Percentiles rank a stretch among this genome's conserved stretches.
Evolutionary conservation across 352 stramenopile genomes (phyloP).

Genomic region (Peronospora belbahrii): DNA sequence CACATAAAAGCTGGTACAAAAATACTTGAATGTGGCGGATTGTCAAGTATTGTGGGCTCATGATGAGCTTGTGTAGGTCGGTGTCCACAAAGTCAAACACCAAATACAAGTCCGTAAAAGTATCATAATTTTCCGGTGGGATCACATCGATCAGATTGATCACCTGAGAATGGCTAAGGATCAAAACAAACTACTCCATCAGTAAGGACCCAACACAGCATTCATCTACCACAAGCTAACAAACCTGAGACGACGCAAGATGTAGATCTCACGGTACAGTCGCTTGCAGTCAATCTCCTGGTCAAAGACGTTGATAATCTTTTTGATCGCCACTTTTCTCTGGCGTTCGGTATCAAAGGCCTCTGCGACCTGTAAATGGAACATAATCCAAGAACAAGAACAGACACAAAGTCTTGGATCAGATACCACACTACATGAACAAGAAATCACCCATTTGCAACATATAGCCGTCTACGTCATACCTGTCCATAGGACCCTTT

Average conservation of each 20-base stretch:
- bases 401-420: conserved; percentile 4
- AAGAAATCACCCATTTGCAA: background rate
- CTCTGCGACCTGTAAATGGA: conserved; percentile 47
- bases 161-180: conserved; percentile 63
- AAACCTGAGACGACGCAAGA: conserved; percentile 71
- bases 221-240: background rate
- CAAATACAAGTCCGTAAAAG: conserved; percentile 88
- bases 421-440: conserved; percentile 2
- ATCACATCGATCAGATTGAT: conserved; percentile 82
- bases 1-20: conserved; percentile 92
- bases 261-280: conserved; percentile 84
- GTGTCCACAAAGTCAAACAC: conserved; percentile 92
- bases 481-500: conserved; percentile 85
- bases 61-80: conserved; percentile 92
- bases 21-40: conserved; percentile 96
- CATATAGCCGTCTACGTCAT: background rate
- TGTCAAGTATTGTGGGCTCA: conserved; percentile 88
- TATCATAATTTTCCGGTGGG: conserved; percentile 71
- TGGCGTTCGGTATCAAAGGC: conserved; percentile 70
- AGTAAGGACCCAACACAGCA: background rate
- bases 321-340: conserved; percentile 86
- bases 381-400: conserved; percentile 1
- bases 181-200: background rate
- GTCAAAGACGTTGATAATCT: conserved; percentile 86
- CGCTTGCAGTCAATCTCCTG: conserved; percentile 85